Conservation (phyloP, 2,329 filamentous ascomycete genomes). For the Ophidiomyces ophidiicola region DNA sequence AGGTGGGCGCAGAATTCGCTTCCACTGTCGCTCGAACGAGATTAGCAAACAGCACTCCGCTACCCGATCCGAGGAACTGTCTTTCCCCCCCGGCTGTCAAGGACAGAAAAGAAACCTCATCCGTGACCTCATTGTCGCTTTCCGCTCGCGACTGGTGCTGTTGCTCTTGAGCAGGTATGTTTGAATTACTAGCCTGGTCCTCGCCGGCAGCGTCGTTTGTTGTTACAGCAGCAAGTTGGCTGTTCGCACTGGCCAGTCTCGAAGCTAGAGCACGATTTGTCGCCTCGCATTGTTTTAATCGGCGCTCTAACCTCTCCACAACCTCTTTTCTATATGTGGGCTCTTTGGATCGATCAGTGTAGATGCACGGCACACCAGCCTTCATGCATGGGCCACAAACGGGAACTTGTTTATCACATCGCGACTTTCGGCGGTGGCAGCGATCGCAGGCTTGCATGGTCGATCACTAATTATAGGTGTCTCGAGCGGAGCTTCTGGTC, state of each 20-base stretch:
- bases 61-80: constrained; percentile 31
- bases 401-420: constrained; percentile 31
- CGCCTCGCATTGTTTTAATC: constrained; percentile 18
- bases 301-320: constrained; percentile 27
- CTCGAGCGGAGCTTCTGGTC: not conserved
- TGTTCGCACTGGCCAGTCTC: constrained; percentile 11
- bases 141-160: constrained; percentile 7
- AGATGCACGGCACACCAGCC: constrained; percentile 24
- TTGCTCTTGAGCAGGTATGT: constrained; percentile 2
- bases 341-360: constrained; percentile 15
- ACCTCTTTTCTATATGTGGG: constrained; percentile 27
- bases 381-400: constrained; percentile 29
- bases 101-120: constrained; percentile 36
- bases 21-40: constrained; percentile 25
- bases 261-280: constrained; percentile 14
- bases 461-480: constrained; percentile 3
- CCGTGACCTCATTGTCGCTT: constrained; percentile 25
- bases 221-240: constrained; percentile 6
- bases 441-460: constrained; percentile 27
- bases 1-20: constrained; percentile 10
- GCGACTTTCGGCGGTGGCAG: constrained; percentile 33
- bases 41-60: constrained; percentile 31
- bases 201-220: not conserved
- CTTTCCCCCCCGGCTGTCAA: constrained; percentile 33
- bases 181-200: not conserved